Base-by-base conservation (phyloP, 2,329 filamentous ascomycete species). In the Colletotrichum lentis region DNA sequence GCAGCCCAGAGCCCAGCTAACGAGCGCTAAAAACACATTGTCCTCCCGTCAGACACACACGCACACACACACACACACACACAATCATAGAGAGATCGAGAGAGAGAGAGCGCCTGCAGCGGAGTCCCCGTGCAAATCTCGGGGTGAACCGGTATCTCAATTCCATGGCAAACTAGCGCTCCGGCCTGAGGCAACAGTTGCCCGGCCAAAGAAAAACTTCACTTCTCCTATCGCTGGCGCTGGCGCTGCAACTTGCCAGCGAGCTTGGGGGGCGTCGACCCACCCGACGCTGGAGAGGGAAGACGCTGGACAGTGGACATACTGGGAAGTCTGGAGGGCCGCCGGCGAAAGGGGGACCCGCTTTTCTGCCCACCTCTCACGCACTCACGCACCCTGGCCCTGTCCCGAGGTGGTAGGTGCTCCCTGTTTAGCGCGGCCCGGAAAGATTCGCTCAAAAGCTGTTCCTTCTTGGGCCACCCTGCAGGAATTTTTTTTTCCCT, bases 361-460 rank as follows among this genome's bases (percentile, higher is more conserved):
- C 69, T 72, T 52, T 43, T 79, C 6, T 3, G 71, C 69, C 72
- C 72, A 73, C 70, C 70, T 55, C 65, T 60, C 49, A 49, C 62
- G 43, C 63, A 62, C 65, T 60, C 43, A 49, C 65, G 43, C 63
- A 62, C 58, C 65, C 62, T 68, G 65, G 53, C 49, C 65, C 62
- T 65, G 65, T 54, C 55, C 31, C 47, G 35, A 54, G 66, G 55
- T 69, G 66, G 66, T 64, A 62, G 54, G 62, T 69, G 66, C 66
- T 69, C 66, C 58, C 27, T 61, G 35, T 60, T 59, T 69, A 69
- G 66, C 62, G 66, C 66, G 72, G 73, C 76, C 76, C 83, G 83
- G 84, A 79, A 85, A 84, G 82, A 85, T 80, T 85, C 83, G 83
- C 83, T 81, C 79, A 83, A 84, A 84, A 83, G 77, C 79, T 80